Evolutionary conservation across 305 asterid genomes (phyloP).

Genomic region (Plantago coronopus): DNA sequence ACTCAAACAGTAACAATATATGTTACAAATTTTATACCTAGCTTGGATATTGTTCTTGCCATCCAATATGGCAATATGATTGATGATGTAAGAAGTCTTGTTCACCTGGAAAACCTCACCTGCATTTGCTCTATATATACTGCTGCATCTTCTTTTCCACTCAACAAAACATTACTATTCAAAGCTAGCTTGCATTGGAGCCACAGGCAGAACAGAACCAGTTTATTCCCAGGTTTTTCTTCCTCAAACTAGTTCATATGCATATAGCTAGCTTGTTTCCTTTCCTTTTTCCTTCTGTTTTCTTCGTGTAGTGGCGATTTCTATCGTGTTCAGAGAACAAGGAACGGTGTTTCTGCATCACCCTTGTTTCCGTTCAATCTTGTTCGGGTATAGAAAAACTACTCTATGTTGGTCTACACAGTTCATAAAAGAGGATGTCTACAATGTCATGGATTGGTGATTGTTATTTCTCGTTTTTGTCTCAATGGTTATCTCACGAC

Average conservation of each 20-base stretch:
- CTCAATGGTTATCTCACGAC: background rate
- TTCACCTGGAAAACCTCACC: conserved; percentile 1
- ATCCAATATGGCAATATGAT: background rate
- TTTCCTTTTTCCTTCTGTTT: background rate
- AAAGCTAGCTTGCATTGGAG: conserved; percentile 1
- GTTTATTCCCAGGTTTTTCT: background rate
- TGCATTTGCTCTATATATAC: conserved; percentile 8
- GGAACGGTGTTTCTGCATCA: background rate
- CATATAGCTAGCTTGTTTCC: background rate
- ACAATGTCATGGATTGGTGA: background rate
- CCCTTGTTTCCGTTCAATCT: too few relatives aligned
- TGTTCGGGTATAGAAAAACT: too few relatives aligned
- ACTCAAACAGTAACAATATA: too few relatives aligned
- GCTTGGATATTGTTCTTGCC: background rate
- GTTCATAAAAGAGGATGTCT: too few relatives aligned
- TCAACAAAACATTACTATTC: background rate
- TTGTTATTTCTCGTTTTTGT: background rate
- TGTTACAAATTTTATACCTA: background rate
- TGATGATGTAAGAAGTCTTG: conserved; percentile 2
- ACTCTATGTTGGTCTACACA: too few relatives aligned
- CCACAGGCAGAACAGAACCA: background rate
- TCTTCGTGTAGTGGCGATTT: background rate
- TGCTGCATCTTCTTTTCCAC: background rate
- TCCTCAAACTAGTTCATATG: background rate
- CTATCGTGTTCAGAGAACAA: background rate